Conservation (phyloP, 306 rosid species). For the Betula pendula region DNA sequence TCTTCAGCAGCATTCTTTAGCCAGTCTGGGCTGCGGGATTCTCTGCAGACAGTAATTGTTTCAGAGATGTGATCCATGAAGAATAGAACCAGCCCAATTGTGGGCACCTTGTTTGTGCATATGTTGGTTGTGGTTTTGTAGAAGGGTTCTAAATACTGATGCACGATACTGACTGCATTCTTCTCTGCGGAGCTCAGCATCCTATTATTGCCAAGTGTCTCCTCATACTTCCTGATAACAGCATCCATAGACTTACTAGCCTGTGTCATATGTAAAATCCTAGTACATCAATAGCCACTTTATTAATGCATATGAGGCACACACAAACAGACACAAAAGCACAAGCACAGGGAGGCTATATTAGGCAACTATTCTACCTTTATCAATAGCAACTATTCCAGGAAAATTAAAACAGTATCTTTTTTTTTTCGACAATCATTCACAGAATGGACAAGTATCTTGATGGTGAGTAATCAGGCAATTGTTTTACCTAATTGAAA, state of each 20-base stretch:
- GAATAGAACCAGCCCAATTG: slow-evolving; percentile 85
- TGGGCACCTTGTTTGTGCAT: slow-evolving; percentile 84
- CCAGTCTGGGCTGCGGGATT: slow-evolving; percentile 81
- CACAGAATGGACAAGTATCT: background rate
- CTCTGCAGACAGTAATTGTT: slow-evolving; percentile 73
- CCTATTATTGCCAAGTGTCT: slow-evolving; percentile 65
- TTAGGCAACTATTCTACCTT: background rate
- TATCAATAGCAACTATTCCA: background rate
- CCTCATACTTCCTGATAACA: slow-evolving; percentile 70
- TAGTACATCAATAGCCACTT: slow-evolving; percentile 26
- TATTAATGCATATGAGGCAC: slow-evolving; percentile 2
- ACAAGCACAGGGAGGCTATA: background rate
- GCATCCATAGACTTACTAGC: slow-evolving; percentile 86
- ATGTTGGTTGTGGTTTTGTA: slow-evolving; percentile 90
- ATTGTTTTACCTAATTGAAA: background rate
- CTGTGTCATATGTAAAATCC: slow-evolving; percentile 45
- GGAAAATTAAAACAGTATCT: background rate
- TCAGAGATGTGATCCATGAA: slow-evolving; percentile 99
- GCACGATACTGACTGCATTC: slow-evolving; percentile 63
- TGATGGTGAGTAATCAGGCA: slow-evolving; percentile 2
- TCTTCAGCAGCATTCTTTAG: slow-evolving; percentile 84
- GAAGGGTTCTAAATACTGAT: slow-evolving; percentile 87
- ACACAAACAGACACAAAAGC: background rate
- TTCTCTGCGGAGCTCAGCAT: slow-evolving; percentile 68
- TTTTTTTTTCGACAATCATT: background rate